Conservation (phyloP, 306 rosid species). For the Prunus mira region DNA sequence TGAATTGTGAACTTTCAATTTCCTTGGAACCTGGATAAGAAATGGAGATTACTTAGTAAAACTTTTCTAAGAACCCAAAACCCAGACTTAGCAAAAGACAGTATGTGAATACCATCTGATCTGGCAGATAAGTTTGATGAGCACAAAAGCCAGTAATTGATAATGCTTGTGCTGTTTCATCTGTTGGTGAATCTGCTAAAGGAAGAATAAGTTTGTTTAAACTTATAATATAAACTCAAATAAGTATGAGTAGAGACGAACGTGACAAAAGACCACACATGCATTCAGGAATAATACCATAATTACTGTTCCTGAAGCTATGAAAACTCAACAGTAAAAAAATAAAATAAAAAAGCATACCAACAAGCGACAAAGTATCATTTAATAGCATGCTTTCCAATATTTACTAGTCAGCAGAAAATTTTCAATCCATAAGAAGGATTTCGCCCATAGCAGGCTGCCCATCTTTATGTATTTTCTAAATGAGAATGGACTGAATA, state of each 20-base stretch:
- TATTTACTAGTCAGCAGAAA: background rate
- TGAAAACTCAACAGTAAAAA: background rate
- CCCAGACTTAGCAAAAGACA: slow-evolving; percentile 9
- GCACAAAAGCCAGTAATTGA: slow-evolving; percentile 32
- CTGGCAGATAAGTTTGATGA: slow-evolving; percentile 37
- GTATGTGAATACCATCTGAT: slow-evolving; percentile 49
- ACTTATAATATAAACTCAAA: background rate
- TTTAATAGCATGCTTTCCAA: background rate
- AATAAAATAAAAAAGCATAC: background rate
- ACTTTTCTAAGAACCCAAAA: slow-evolving; percentile 10
- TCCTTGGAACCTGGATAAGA: slow-evolving; percentile 56
- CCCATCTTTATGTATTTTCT: background rate
- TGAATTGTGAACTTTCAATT: slow-evolving; percentile 55
- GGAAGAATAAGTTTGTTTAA: slow-evolving; percentile 21
- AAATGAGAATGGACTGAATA: background rate
- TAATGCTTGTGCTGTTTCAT: slow-evolving; percentile 32
- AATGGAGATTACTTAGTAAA: slow-evolving; percentile 12
- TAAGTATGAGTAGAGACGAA: background rate
- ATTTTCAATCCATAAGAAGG: background rate
- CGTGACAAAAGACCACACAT: background rate
- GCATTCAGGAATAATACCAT: background rate
- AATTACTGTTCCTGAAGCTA: background rate
- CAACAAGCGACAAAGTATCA: slow-evolving; percentile 7
- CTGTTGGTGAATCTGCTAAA: slow-evolving; percentile 43
- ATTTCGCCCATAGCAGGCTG: background rate